Base-by-base conservation (phyloP, 169 alveolate genomes). In the Theileria luwenshuni region DNA sequence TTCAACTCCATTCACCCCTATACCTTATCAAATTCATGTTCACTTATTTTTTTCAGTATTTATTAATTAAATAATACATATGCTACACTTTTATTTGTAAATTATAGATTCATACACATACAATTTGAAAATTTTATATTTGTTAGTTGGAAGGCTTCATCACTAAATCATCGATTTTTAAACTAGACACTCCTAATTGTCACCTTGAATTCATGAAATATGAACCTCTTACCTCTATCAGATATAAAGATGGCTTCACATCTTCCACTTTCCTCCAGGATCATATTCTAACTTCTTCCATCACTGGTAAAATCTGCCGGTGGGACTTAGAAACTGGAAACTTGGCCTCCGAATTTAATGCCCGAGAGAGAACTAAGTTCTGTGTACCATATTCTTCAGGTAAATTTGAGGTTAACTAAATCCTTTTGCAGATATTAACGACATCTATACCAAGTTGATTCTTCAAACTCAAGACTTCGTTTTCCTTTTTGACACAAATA, bases 311-410 rank as follows among this genome's bases (percentile, higher is more conserved):
- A 35, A 15, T 79, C n/a, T 79, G 74, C 65, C 32, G 25, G 30
- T 79, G 87, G 87, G 79, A 71, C 21, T 25, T 59, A 10, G 58
- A 47, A 48, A 35, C 77, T 27, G 81, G 79, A 19, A 79, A 79
- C 32, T 56, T 12, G 15, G n/a, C 71, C 23, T 28, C 76, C 10
- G 41, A 67, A 13, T 67, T 41, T 62, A 32, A 47, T 13, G 41
- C 70, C 21, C 41, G 47, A 12, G 49, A 17, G 15, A 60, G 51
- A 43, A 21, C 52, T 35, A 67, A 47, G 12, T 79, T 41, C 19
- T 71, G 43, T 21, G 30, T 71, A 27, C 87, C 87, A 7, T 68
- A 68, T 52, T 45, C 54, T 54, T 19, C 0, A 68, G 76, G 76
- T 68, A 68, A 21, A 54, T 25, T 54, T 30, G 10, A 72, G n/a